Base-by-base conservation (phyloP, 805 yeast genomes). In the Hanseniaspora valbyensis region DNA sequence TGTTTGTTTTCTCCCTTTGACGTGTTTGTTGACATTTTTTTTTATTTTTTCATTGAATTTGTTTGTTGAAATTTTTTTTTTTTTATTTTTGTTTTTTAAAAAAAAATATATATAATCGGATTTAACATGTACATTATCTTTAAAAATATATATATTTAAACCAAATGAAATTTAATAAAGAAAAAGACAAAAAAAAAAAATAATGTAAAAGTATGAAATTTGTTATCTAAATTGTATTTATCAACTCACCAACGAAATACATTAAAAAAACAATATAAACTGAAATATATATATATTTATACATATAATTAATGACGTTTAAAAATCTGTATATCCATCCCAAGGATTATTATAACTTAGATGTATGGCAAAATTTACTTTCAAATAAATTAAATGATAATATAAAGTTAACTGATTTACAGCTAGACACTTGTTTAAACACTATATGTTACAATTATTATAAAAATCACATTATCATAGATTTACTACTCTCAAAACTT, bases 361-460 rank as follows among this genome's bases (percentile, higher is more conserved):
- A 34, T 4, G 19, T 24, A 12, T 36, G 49, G 42, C 19, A 36
- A 21, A 16, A 6, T 7, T 13, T 28, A 25, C 29, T 44, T 34
- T 12, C 28, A 36, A n/a, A 19, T 6, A 34, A 34, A 34, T 6
- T 14, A 8, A 25, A 44, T 5, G 26, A 36, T 4, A 18, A 16
- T 16, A 16, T 9, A 4, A 22, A 10, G 13, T 5, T 18, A 26
- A 12, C 33, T n/a, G 12, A 26, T 7, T n/a, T 6, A 18, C 39
- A 34, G 21, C 8, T 44, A 7, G 38, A 45, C n/a, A 38, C 29
- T 22, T 45, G 42, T 16, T 30, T 45, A 9, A 38, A 29, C 16
- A 37, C 50, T 2, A 30, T 30, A 14, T 37, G 50, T 13, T 37
- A 29, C 12, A 37, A 45, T 14, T 45, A 45, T 14, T 45, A 45